These are phyloP conservation scores for Xylariaceae sp. DNA, from an alignment of 2,329 filamentous ascomycete species.

Conservation along the genomic window DNA sequence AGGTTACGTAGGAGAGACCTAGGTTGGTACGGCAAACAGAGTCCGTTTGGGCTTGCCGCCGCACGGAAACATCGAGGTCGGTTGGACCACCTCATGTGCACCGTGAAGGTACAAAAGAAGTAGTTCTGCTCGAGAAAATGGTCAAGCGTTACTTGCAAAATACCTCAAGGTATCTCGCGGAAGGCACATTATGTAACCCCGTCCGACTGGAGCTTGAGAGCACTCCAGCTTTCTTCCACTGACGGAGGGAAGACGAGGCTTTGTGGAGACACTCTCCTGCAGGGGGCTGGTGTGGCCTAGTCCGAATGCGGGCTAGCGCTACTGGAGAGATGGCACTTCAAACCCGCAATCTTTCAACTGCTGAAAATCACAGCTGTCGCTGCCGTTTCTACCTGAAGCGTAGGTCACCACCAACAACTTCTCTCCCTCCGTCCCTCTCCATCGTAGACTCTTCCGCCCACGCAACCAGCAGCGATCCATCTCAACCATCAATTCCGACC, in stretches of 20 bases:
- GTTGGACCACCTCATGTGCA: not conserved
- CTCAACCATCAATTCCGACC: slow-evolving; percentile 1
- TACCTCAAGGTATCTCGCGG: not conserved
- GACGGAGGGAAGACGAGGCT: not conserved
- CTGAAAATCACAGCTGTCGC: slow-evolving; percentile 22
- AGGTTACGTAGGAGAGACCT: not conserved
- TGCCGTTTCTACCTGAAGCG: slow-evolving; percentile 19
- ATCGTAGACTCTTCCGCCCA: slow-evolving; percentile 10
- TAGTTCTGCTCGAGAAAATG: not conserved
- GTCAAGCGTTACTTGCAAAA: not conserved
- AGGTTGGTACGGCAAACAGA: not conserved
- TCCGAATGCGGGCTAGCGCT: not conserved
- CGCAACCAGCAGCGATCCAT: slow-evolving; percentile 12
- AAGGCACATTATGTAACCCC: not conserved
- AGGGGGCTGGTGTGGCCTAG: slow-evolving; percentile 11
- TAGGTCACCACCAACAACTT: slow-evolving; percentile 12
- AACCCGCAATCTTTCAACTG: slow-evolving; percentile 12
- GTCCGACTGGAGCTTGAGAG: not conserved
- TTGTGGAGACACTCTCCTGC: slow-evolving; percentile 5
- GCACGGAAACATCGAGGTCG: not conserved
- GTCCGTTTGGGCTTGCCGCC: not conserved
- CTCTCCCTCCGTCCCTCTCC: slow-evolving; percentile 6
- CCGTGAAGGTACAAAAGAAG: not conserved
- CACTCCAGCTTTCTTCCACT: not conserved
- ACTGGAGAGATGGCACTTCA: slow-evolving; percentile 6